Base-by-base conservation (phyloP, 2,329 filamentous ascomycete genomes). In the Talaromyces piceae region DNA sequence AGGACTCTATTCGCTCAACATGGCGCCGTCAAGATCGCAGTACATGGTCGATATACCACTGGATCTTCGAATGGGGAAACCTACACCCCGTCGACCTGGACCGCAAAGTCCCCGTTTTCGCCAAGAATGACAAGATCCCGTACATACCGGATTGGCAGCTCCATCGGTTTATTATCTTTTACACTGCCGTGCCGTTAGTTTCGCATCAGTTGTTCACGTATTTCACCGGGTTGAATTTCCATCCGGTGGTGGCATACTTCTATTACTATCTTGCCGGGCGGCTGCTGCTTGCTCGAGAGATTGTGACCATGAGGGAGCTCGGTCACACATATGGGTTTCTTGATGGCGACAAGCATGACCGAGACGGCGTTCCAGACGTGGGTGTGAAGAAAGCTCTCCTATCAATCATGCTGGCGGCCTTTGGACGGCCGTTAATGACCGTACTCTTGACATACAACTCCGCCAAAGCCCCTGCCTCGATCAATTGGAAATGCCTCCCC, bases 341-440 rank as follows among this genome's bases (percentile, higher is more conserved):
- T 5, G 70, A 73, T 49, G 70, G 70, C 26, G 69, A 73, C 56
- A 65, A 67, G 41, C 69, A 72, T 53, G 63, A 58, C 5, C 63
- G 70, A 13, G 69, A 73, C 41, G 63, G 64, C 11, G 64, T 73
- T 7, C 70, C 70, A 1, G 69, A 73, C 39, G 56, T 61, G 0
- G 65, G 63, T 23, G 64, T 67, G 5, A 51, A 31, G 12, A 63
- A 67, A 41, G 63, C 67, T 8, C 48, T 60, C 2, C 46, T 37
- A 0, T 66, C 65, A 2, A 56, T 70, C 2, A n/a, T 62, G 46
- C 58, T 60, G 13, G 66, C 65, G 0, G 54, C 64, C 2, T 59
- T 57, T 1, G 56, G 58, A 20, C 58, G 66, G 2, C 57, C 60
- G 0, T 57, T 66, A 53, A 58, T 69, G 56, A 56, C 60, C 12